Evolutionary conservation across 2,329 filamentous ascomycete genomes (phyloP).

Genomic region (Parascedosporium putredinis): DNA sequence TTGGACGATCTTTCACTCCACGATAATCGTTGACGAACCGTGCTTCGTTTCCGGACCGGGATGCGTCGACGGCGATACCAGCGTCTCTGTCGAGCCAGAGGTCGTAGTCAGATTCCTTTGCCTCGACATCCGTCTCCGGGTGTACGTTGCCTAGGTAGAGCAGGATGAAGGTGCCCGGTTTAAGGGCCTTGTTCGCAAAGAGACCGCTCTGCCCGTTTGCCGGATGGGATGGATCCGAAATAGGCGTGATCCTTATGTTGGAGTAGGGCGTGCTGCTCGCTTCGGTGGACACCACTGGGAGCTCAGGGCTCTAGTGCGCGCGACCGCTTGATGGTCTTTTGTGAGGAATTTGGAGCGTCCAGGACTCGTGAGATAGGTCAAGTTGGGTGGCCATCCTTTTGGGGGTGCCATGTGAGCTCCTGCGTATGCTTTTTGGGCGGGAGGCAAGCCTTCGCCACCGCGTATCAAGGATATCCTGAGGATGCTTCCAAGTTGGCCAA

Average conservation of each 20-base stretch:
- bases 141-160: conserved; percentile 53
- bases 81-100: conserved; percentile 49
- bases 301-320: conserved; percentile 10
- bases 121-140: conserved; percentile 20
- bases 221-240: conserved; percentile 41
- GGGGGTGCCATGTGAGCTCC: conserved; percentile 6
- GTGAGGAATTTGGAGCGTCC: conserved; percentile 35
- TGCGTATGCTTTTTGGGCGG: no score
- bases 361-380: conserved; percentile 43
- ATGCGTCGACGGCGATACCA: conserved; percentile 51
- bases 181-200: conserved; percentile 44
- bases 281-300: conserved; percentile 22
- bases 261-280: conserved; percentile 32
- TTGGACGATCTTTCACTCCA: conserved; percentile 41
- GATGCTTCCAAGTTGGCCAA: no score
- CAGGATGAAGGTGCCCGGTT: conserved; percentile 46
- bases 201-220: conserved; percentile 49
- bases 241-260: conserved; percentile 44
- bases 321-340: conserved; percentile 26
- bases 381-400: conserved; percentile 45
- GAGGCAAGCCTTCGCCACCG: no score
- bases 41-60: conserved; percentile 48
- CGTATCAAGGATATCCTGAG: no score
- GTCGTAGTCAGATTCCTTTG: conserved; percentile 47
- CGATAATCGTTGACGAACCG: conserved; percentile 59